Conservation (phyloP, 176 grass and related monocot genomes). For the Paspalum vaginatum region DNA sequence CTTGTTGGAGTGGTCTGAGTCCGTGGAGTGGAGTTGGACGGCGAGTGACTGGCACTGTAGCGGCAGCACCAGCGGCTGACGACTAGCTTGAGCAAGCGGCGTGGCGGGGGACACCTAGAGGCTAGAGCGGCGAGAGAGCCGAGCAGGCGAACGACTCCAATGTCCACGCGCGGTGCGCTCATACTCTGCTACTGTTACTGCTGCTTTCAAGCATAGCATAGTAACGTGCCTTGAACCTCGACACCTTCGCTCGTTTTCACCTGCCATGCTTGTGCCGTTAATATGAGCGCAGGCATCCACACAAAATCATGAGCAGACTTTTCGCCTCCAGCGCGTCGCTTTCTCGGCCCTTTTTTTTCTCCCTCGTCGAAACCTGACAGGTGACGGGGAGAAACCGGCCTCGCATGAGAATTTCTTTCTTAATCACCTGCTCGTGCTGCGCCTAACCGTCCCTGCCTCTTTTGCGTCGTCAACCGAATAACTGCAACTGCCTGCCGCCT, state of each 20-base stretch:
- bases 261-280: not conserved
- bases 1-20: slow-evolving; percentile 1
- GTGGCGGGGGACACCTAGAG: not conserved
- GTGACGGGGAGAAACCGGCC: not conserved
- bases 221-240: no score
- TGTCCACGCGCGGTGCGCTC: not conserved
- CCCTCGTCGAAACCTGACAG: not conserved
- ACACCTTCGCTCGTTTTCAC: no score
- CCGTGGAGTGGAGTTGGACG: not conserved
- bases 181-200: not conserved
- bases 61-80: not conserved
- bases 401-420: not conserved
- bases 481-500: not conserved
- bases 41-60: not conserved
- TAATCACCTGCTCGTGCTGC: not conserved
- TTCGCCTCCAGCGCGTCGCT: not conserved
- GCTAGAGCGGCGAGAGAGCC: not conserved
- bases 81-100: not conserved
- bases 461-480: not conserved
- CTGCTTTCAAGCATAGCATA: no score
- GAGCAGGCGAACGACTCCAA: slow-evolving; percentile 35
- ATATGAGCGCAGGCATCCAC: not conserved
- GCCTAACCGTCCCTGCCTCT: not conserved
- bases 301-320: not conserved
- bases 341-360: not conserved